phyloP scores from a whole-genome alignment of 495 filamentous ascomycete genomes.

The Penicillium silybi region DNA sequence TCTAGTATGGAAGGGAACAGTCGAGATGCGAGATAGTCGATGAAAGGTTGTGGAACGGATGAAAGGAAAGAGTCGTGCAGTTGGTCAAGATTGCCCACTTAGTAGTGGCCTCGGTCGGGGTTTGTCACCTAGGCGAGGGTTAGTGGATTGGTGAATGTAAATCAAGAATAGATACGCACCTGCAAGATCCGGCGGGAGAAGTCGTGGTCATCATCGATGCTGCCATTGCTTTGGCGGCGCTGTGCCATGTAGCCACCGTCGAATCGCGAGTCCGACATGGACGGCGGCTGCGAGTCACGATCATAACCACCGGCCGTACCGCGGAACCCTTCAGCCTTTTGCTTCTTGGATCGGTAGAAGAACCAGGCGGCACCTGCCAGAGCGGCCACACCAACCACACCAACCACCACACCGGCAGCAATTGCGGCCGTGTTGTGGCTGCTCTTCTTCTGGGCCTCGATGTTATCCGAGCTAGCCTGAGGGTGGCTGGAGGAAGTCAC shows the following conservation, averaged over 20 bases:
- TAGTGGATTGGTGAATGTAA: background rate
- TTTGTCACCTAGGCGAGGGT: slow-evolving; percentile 41
- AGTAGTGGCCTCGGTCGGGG: slow-evolving; percentile 7
- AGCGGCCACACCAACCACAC: slow-evolving; percentile 64
- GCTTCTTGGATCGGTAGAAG: slow-evolving; percentile 68
- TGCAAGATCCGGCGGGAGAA: slow-evolving; percentile 94
- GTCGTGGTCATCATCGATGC: slow-evolving; percentile 96
- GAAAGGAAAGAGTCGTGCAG: slow-evolving; percentile 1
- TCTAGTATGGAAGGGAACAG: background rate
- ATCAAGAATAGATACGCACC: slow-evolving; percentile 47
- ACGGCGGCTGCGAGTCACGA: slow-evolving; percentile 24
- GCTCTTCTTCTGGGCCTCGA: slow-evolving; percentile 21
- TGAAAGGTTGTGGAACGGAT: background rate
- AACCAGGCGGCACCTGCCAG: slow-evolving; percentile 68
- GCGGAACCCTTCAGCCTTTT: slow-evolving; percentile 73
- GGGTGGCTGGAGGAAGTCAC: slow-evolving; percentile 33
- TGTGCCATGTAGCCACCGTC: slow-evolving; percentile 82
- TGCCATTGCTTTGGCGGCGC: slow-evolving; percentile 88
- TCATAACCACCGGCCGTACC: slow-evolving; percentile 57
- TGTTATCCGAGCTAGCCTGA: slow-evolving; percentile 6
- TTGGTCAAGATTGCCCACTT: slow-evolving; percentile 50
- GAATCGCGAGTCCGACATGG: slow-evolving; percentile 76
- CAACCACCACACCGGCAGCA: slow-evolving; percentile 84
- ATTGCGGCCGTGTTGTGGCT: slow-evolving; percentile 69
- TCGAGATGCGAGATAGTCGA: slow-evolving; percentile 5